Base-by-base conservation (phyloP, 805 yeast genomes). In the Saturnispora halmiae region DNA sequence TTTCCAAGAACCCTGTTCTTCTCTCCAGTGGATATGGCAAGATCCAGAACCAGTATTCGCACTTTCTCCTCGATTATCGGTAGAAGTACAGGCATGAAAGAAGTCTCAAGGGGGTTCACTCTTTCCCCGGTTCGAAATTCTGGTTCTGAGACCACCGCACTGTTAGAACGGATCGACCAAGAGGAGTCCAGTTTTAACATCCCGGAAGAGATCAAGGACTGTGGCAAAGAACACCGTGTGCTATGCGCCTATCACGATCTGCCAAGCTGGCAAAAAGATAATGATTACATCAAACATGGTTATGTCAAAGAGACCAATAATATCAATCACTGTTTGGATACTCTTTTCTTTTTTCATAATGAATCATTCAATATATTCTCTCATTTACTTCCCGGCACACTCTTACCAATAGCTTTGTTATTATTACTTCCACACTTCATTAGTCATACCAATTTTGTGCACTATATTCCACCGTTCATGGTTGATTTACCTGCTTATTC, bases 221-320 rank as follows among this genome's bases (percentile, higher is more conserved):
- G 5, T 13, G 14, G 13, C 29, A 29, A 29, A 29, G 6, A 40
- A 16, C 49, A 46, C 29, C 34, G 50, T 25, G 14, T 33, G 3
- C 47, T 57, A 33, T 51, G 47, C 38, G 31, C 36, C 4, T 71
- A 59, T 50, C 65, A 70, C 40, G 75, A 74, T 47, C 49, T 74
- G 6, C 74, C 73, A 24, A 56, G 54, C 10, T 74, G 80, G 80
- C 79, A 73, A 47, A 64, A 69, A 49, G 80, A 74, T 46, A 74
- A 74, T 46, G 74, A 72, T 46, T 73, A 51, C 45, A 73, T 74
- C 13, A 49, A 61, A 13, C 59, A 70, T 0, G 77, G 77, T 0
- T 74, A 74, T 47, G 76, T 74, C 20, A 58, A 52, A 42, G 72
- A 65, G 44, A 73, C 78, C 1, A 47, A 54, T 9, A 67, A 73